Base-by-base conservation (phyloP, 2,329 filamentous ascomycete species). In the Didymella pomorum region DNA sequence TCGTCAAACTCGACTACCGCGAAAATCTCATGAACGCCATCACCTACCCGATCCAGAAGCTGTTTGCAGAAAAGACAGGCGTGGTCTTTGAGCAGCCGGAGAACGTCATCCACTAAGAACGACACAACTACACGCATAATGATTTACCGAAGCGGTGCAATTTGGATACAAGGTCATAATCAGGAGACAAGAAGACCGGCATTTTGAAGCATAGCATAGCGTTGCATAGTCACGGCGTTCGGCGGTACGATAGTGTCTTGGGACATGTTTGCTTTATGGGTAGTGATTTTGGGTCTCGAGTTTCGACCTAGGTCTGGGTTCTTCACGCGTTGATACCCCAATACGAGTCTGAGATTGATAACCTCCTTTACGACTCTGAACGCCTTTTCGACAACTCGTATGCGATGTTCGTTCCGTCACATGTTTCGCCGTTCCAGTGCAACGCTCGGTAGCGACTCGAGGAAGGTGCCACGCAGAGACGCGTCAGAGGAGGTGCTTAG, bases 1-100 rank as follows among this genome's bases (percentile, higher is more conserved):
- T 67, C 2, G 73, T 76, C 58, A 76, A 76, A 62, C 53, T 65
- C 4, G 73, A 76, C 41, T 75, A 71, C 55, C 64, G 62, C 21
- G 71, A 76, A 26, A 76, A 76, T 54, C 69, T 76, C 25, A 77
- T 77, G 74, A 72, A 77, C 47, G 74, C 74, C 45, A 63, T 77
- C 26, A 75, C 72, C 3, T 63, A 73, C 8, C 72, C 73, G 0
- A 72, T 77, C 20, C 74, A 77, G 56, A 70, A 68, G 41, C 61
- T 75, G 10, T 77, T 74, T 39, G 67, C 73, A 0, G 69, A 77
- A 10, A 72, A 72, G 55, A 64, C 55, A 18, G 62, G 66, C 25
- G 67, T 76, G 11, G 64, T 74, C 5, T 54, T 62, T n/a, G 63
- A 71, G 39, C 71, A 72, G 23, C 53, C 63, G 21, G 62, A 72